phyloP scores from a whole-genome alignment of 345 rosid species.

The Bruguiera gymnorhiza region DNA sequence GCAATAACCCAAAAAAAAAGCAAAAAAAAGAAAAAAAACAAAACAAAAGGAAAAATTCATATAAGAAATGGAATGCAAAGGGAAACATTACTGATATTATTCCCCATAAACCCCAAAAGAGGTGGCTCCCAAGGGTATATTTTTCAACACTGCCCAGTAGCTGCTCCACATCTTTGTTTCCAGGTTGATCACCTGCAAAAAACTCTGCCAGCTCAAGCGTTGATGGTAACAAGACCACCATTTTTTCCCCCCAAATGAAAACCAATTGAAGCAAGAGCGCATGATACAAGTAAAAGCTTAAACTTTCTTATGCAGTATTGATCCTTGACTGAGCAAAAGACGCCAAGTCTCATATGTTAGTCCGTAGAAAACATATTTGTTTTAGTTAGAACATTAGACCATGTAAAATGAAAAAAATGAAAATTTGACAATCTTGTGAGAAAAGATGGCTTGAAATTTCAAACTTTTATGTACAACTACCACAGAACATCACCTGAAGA shows the following conservation, averaged over 20 bases:
- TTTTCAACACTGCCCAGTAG: conserved; percentile 24
- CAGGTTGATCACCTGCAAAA: conserved; percentile 16
- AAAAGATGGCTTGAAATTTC: too few species aligned
- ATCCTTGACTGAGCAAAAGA: neutral
- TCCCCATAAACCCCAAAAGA: conserved; percentile 39
- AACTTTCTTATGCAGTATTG: neutral
- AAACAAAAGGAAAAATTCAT: conserved; percentile 1
- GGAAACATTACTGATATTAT: conserved; percentile 29
- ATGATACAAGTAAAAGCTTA: neutral
- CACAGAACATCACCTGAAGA: conserved; percentile 47
- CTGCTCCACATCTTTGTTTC: conserved; percentile 15
- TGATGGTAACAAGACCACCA: neutral
- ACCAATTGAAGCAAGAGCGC: too few species aligned
- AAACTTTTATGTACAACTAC: neutral
- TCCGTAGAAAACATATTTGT: neutral
- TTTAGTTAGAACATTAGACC: neutral
- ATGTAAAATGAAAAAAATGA: neutral
- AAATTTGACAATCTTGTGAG: neutral
- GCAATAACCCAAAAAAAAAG: neutral
- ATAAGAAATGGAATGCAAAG: neutral
- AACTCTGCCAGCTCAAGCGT: neutral
- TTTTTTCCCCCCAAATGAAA: neutral
- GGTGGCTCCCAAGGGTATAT: conserved; percentile 28
- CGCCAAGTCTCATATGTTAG: neutral
- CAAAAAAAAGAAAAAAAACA: conserved; percentile 3